Evolutionary conservation across 768 basidiomycete species (phyloP).

Genomic region (Podaxis carcinomalis): DNA sequence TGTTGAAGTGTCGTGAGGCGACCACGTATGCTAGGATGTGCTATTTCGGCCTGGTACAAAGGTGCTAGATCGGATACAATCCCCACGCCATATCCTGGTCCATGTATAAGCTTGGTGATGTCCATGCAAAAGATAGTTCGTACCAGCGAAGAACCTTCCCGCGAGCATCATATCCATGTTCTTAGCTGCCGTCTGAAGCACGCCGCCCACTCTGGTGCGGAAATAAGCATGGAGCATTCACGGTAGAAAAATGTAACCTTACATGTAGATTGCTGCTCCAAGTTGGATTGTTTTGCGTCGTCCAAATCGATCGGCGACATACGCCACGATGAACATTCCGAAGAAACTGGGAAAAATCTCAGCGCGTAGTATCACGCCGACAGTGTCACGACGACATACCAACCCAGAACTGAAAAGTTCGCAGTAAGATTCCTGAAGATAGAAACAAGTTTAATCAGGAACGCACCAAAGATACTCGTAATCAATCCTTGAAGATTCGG

Average conservation of each 20-base stretch:
- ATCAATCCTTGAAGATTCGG: constrained; percentile 34
- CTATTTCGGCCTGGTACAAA: constrained; percentile 52
- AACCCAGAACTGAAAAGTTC: constrained; percentile 30
- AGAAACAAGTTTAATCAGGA: background rate
- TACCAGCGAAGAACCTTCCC: constrained; percentile 48
- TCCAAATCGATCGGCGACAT: constrained; percentile 32
- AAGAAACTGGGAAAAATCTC: constrained; percentile 27
- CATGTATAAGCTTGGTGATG: background rate
- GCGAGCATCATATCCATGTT: constrained; percentile 46
- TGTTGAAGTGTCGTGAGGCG: constrained; percentile 51
- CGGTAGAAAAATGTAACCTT: background rate
- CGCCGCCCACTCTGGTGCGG: constrained; percentile 33
- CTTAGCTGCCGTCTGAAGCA: constrained; percentile 40
- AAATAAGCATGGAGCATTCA: background rate
- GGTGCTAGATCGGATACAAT: constrained; percentile 48
- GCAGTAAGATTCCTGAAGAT: background rate
- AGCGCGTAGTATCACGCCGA: background rate
- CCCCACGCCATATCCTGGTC: constrained; percentile 36
- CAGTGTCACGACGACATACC: constrained; percentile 17
- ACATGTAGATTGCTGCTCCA: constrained; percentile 37
- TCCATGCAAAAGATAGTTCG: background rate
- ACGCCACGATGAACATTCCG: constrained; percentile 40
- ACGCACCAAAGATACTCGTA: constrained; percentile 37
- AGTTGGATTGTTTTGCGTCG: constrained; percentile 36
- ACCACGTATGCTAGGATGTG: constrained; percentile 53